Conservation (phyloP, 306 rosid genomes). For the Prosopis cineraria region DNA sequence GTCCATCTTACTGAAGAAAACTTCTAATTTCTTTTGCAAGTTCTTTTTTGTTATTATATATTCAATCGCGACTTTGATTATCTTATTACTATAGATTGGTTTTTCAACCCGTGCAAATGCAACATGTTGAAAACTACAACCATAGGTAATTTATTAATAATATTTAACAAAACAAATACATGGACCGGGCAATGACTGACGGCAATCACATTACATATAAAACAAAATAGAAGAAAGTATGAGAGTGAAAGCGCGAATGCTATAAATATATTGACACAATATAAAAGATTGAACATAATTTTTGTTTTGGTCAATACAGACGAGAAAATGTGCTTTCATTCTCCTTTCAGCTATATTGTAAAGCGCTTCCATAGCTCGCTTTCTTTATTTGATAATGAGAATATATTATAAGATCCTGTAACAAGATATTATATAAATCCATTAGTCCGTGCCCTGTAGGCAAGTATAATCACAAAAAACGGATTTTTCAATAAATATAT, state of each 20-base stretch:
- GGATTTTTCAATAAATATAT: not conserved
- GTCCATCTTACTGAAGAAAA: too few species aligned
- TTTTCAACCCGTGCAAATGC: slow-evolving; percentile 42
- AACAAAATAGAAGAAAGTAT: not conserved
- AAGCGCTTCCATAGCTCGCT: slow-evolving; percentile 40
- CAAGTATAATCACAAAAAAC: not conserved
- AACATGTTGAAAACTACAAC: slow-evolving; percentile 38
- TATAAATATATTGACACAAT: not conserved
- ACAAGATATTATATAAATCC: not conserved
- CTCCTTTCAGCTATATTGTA: slow-evolving; percentile 8
- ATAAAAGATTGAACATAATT: slow-evolving; percentile 1
- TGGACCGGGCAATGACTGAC: slow-evolving; percentile 36
- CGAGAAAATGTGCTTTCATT: slow-evolving; percentile 50
- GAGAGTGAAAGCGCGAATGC: not conserved
- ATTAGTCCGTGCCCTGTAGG: not conserved
- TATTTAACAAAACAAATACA: not conserved
- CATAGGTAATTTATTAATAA: slow-evolving; percentile 25
- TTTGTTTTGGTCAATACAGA: slow-evolving; percentile 3
- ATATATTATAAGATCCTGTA: slow-evolving; percentile 41
- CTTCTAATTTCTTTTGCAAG: too few species aligned
- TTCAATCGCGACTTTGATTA: too few species aligned
- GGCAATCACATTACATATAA: slow-evolving; percentile 30
- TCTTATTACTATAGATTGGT: slow-evolving; percentile 28
- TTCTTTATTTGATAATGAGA: slow-evolving; percentile 50
- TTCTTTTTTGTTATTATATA: too few species aligned